These are phyloP conservation scores for Trypanosoma brucei DNA, from an alignment of 208 protist species.

Conservation along the genomic window DNA sequence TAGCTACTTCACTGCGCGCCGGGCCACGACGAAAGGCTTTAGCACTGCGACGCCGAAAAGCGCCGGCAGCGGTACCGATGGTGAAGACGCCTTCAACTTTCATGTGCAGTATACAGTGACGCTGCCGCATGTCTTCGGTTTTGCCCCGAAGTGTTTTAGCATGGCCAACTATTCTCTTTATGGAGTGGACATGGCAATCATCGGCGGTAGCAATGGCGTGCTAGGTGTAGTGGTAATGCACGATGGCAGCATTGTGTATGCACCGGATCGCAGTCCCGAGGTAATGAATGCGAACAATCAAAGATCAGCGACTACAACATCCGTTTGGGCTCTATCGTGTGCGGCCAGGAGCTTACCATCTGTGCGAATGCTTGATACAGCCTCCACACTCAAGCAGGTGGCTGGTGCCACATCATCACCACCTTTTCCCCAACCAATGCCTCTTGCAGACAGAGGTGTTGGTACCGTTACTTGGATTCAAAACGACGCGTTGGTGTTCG, in stretches of 20 bases:
- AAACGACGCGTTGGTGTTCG: slow-evolving; percentile 70
- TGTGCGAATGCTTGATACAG: not conserved
- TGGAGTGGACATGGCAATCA: slow-evolving; percentile 58
- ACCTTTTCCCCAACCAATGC: not conserved
- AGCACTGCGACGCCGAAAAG: not conserved
- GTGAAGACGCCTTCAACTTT: slow-evolving; percentile 4
- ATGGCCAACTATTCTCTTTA: slow-evolving; percentile 71
- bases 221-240: slow-evolving; percentile 47
- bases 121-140: slow-evolving; percentile 52
- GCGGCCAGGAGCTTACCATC: not conserved
- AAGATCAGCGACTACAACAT: slow-evolving; percentile 11
- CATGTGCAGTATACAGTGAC: slow-evolving; percentile 42
- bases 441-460: slow-evolving; percentile 1
- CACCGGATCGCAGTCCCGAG: slow-evolving; percentile 31
- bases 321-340: slow-evolving; percentile 3
- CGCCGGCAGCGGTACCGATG: not conserved
- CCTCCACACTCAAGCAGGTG: not conserved
- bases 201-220: slow-evolving; percentile 54
- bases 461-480: slow-evolving; percentile 88
- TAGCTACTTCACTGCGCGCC: slow-evolving; percentile 70
- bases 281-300: slow-evolving; percentile 23
- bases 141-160: slow-evolving; percentile 51
- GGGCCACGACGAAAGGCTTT: slow-evolving; percentile 22
- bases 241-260: slow-evolving; percentile 39
- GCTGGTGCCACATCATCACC: not conserved